Conservation (phyloP, 306 rosid genomes). For the Acmispon strigosus region DNA sequence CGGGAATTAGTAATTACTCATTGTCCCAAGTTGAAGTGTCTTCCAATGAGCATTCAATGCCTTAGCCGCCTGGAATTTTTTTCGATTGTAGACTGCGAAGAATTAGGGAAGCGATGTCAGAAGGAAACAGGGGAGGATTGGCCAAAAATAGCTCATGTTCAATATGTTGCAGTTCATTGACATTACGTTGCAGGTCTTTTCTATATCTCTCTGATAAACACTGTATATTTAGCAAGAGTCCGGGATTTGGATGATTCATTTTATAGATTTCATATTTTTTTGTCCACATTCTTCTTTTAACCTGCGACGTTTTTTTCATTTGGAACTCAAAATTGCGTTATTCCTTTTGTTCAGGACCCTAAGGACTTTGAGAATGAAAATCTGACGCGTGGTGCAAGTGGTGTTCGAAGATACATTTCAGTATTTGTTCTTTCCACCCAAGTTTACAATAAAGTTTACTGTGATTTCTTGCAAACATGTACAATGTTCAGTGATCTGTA, state of each 20-base stretch:
- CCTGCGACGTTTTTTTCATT: no score
- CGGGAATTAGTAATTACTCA: accelerated
- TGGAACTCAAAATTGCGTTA: neutral
- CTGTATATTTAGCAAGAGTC: no score
- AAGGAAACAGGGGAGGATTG: neutral
- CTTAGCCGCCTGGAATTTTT: neutral
- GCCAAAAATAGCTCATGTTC: neutral
- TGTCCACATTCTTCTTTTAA: no score
- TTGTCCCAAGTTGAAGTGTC: neutral
- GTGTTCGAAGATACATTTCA: no score
- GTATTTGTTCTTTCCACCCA: neutral
- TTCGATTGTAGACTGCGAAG: neutral
- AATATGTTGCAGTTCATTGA: no score
- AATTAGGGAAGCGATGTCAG: neutral
- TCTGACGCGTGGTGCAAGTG: neutral
- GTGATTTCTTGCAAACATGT: neutral
- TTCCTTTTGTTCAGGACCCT: neutral
- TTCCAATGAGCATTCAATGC: neutral
- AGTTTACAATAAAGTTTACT: neutral
- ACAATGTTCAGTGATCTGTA: no score
- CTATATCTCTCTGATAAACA: no score
- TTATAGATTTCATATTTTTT: no score
- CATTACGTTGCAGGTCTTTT: no score
- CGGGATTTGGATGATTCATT: no score
- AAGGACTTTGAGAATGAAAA: neutral